phyloP scores from a whole-genome alignment of 805 yeast genomes.

The Candida krabiensis region DNA sequence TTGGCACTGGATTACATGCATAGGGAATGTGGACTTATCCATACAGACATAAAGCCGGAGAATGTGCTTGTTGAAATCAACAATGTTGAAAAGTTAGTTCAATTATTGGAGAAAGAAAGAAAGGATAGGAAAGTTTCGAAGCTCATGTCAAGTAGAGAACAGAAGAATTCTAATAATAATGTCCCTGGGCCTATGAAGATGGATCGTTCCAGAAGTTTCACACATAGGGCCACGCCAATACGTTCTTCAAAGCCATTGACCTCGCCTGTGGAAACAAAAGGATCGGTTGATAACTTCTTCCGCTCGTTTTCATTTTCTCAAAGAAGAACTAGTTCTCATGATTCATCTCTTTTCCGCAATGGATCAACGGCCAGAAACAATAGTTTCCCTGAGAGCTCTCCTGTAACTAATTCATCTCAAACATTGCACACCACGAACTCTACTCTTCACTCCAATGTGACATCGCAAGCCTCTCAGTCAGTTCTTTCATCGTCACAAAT shows the following conservation, averaged over 20 bases:
- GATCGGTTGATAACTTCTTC: slow-evolving; percentile 35
- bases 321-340: slow-evolving; percentile 19
- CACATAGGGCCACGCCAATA: slow-evolving; percentile 32
- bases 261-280: slow-evolving; percentile 39
- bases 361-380: slow-evolving; percentile 3
- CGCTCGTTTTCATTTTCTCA: slow-evolving; percentile 36
- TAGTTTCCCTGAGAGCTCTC: slow-evolving; percentile 1
- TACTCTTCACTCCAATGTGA: neutral
- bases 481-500: slow-evolving; percentile 3
- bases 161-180: slow-evolving; percentile 11
- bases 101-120: slow-evolving; percentile 39
- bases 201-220: slow-evolving; percentile 22
- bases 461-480: slow-evolving; percentile 1
- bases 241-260: slow-evolving; percentile 50
- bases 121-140: slow-evolving; percentile 24
- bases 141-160: slow-evolving; percentile 22
- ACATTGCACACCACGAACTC: slow-evolving; percentile 1
- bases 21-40: slow-evolving; percentile 62
- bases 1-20: slow-evolving; percentile 59
- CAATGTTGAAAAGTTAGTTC: slow-evolving; percentile 52
- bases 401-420: slow-evolving; percentile 1
- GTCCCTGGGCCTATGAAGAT: slow-evolving; percentile 1
- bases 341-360: slow-evolving; percentile 8
- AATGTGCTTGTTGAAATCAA: slow-evolving; percentile 58
- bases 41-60: slow-evolving; percentile 77